These are phyloP conservation scores for Fusarium nanum DNA, from an alignment of 2,329 filamentous ascomycete genomes.

Conservation along the genomic window DNA sequence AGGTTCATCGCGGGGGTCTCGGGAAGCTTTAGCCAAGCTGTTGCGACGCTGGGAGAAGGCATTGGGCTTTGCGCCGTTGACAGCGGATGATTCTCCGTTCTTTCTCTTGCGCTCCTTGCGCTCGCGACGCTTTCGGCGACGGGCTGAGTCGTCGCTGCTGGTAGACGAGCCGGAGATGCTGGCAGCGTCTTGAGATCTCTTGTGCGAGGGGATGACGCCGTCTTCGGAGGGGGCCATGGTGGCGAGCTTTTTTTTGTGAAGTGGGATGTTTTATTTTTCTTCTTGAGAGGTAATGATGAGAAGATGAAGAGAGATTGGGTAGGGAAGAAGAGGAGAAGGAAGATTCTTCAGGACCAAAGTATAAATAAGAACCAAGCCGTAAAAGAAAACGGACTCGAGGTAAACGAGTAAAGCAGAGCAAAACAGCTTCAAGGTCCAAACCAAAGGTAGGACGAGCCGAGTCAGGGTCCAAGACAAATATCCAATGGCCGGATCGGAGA, in stretches of 20 bases:
- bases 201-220: conserved; percentile 38
- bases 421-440: conserved; percentile 1
- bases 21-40: conserved; percentile 70
- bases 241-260: not conserved
- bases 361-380: not conserved
- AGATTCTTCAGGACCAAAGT: not conserved
- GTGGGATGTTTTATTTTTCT: not conserved
- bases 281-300: too few relatives aligned
- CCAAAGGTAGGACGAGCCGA: conserved; percentile 1
- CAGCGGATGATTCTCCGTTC: conserved; percentile 42
- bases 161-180: conserved; percentile 48
- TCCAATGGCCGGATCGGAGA: conserved; percentile 40
- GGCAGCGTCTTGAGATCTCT: conserved; percentile 45
- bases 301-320: not conserved
- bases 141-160: conserved; percentile 47
- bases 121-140: conserved; percentile 47
- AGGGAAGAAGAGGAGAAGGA: not conserved
- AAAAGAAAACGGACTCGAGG: not conserved
- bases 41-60: conserved; percentile 58
- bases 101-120: conserved; percentile 41
- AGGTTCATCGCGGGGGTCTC: conserved; percentile 69
- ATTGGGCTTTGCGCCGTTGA: conserved; percentile 47
- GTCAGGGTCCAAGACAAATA: conserved; percentile 35
- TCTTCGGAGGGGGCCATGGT: conserved; percentile 49
- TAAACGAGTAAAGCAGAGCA: conserved; percentile 11